A percentile compares a stretch with the other conserved stretches of the same genome.
These are phyloP conservation scores for Trapa incisa DNA, from an alignment of 345 rosid species.

Conservation along the genomic window DNA sequence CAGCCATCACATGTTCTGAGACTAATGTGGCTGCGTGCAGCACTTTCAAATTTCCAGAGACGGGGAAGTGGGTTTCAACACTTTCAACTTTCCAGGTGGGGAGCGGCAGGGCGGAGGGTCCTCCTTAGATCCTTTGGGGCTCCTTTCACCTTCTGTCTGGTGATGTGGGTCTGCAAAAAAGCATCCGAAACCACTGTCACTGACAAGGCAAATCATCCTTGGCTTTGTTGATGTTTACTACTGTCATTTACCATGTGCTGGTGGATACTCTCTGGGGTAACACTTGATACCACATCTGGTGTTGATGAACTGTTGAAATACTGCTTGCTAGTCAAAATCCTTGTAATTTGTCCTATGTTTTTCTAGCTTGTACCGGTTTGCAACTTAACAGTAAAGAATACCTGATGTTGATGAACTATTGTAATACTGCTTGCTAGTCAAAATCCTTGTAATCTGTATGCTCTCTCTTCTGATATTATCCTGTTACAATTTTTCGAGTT, in stretches of 20 bases:
- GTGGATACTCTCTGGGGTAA: neutral
- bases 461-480: no score
- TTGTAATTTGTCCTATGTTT: no score
- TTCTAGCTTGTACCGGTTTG: no score
- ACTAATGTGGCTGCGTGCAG: conserved; percentile 9
- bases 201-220: conserved; percentile 54
- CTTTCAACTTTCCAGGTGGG: conserved; percentile 2
- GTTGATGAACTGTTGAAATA: neutral
- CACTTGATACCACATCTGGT: neutral
- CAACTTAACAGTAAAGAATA: no score
- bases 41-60: conserved; percentile 11
- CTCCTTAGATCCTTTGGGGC: conserved; percentile 9
- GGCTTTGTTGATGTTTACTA: conserved; percentile 22
- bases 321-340: no score
- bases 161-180: conserved; percentile 7
- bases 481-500: no score
- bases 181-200: neutral
- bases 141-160: conserved; percentile 25
- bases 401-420: no score
- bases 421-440: no score
- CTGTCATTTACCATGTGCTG: neutral
- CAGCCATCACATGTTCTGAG: conserved; percentile 14
- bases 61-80: conserved; percentile 1
- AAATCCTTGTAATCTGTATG: no score
- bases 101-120: conserved; percentile 13